Percentiles rank a stretch among this genome's conserved stretches.
Evolutionary conservation across 1,139 yeast species (phyloP).

Genomic region (Hanseniaspora uvarum): DNA sequence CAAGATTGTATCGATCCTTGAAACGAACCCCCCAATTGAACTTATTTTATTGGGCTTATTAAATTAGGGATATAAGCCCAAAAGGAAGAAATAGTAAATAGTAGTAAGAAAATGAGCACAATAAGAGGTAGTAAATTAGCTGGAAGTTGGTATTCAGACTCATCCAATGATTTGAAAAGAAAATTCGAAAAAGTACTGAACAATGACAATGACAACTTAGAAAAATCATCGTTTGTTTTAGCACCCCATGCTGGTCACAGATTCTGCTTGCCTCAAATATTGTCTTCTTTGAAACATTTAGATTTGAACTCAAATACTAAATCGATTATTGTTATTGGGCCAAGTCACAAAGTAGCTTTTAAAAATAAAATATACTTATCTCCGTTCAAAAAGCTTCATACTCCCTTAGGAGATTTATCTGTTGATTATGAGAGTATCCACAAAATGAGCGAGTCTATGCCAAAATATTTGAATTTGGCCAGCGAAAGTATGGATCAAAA

Average conservation of each 20-base stretch:
- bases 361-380: constrained; percentile 49
- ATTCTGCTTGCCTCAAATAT: constrained; percentile 70
- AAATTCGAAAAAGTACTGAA: constrained; percentile 33
- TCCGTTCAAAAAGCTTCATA: constrained; percentile 47
- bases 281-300: constrained; percentile 65
- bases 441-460: constrained; percentile 27
- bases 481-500: constrained; percentile 47
- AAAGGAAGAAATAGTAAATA: no score
- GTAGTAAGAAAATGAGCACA: no score
- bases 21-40: no score
- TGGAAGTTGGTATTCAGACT: constrained; percentile 71
- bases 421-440: constrained; percentile 47
- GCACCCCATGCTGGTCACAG: constrained; percentile 86
- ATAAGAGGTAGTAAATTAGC: constrained; percentile 68
- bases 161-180: constrained; percentile 43
- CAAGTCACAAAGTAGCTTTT: constrained; percentile 87
- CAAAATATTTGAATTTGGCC: background rate
- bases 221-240: constrained; percentile 53
- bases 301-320: constrained; percentile 39
- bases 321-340: constrained; percentile 75
- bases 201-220: constrained; percentile 23
- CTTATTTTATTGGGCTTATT: no score
- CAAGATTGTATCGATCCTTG: no score
- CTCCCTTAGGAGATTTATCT: constrained; percentile 69
- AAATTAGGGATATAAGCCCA: no score